These are phyloP conservation scores for Durusdinium trenchii DNA, from an alignment of 73 alveolate species.

Conservation along the genomic window DNA sequence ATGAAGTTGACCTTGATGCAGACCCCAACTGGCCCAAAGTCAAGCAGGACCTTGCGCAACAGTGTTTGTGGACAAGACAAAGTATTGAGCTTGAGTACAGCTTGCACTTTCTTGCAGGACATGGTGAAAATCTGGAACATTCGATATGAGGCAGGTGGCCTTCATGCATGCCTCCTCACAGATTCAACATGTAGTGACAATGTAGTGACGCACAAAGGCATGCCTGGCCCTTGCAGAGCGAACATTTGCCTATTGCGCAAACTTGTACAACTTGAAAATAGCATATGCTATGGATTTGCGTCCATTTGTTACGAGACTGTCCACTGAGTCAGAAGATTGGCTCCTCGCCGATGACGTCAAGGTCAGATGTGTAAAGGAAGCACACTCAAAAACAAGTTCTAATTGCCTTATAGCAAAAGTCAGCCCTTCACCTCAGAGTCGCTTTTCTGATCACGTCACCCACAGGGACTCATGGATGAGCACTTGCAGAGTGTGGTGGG, in stretches of 20 bases:
- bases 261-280: no score
- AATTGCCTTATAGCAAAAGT: background rate
- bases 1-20: background rate
- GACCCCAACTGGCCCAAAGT: conserved; percentile 26
- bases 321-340: conserved; percentile 36
- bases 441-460: background rate
- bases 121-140: conserved; percentile 31
- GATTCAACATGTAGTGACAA: no score
- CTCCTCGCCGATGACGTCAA: conserved; percentile 53
- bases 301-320: background rate
- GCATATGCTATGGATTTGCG: background rate
- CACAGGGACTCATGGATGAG: conserved; percentile 34
- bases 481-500: conserved; percentile 36
- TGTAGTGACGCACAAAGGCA: no score
- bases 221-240: background rate
- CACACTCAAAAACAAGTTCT: background rate
- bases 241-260: background rate
- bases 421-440: background rate
- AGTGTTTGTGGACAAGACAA: background rate
- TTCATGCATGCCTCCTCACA: no score
- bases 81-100: background rate
- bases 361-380: background rate
- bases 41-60: background rate
- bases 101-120: background rate
- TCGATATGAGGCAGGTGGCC: conserved; percentile 43